A percentile compares a stretch with the other conserved stretches of the same genome.
Conservation (phyloP, 495 filamentous ascomycete species). For the Clavariopsis aquatica region DNA sequence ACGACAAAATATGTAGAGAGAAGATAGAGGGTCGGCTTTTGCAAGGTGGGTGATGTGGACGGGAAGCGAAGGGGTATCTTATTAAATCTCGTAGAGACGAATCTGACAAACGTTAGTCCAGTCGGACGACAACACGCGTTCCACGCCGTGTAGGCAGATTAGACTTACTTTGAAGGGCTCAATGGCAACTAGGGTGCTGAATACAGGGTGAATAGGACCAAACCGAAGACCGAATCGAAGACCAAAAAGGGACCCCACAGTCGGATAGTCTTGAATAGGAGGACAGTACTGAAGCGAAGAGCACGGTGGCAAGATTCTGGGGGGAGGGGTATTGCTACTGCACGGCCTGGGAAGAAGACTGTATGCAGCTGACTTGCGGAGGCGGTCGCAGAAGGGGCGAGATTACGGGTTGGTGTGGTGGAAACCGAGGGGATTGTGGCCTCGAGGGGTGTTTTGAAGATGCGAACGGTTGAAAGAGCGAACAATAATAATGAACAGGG, state of each 20-base stretch:
- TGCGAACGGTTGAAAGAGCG: conserved; percentile 38
- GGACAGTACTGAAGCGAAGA: background rate
- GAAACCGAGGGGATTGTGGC: conserved; percentile 2
- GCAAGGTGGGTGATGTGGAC: conserved; percentile 8
- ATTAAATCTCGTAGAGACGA: conserved; percentile 31
- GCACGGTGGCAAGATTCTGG: conserved; percentile 3
- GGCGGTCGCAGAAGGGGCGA: conserved; percentile 17
- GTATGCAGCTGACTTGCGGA: background rate
- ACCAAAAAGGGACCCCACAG: conserved; percentile 14
- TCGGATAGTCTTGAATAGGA: conserved; percentile 11
- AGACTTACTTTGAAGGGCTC: conserved; percentile 25
- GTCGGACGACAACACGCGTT: background rate
- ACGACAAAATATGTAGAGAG: conserved; percentile 36
- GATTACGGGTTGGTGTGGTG: conserved; percentile 10
- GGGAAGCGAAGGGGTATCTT: conserved; percentile 20
- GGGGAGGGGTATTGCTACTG: conserved; percentile 3
- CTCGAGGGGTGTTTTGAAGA: conserved; percentile 31
- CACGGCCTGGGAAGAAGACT: conserved; percentile 3
- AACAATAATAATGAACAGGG: conserved; percentile 41
- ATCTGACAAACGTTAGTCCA: conserved; percentile 5
- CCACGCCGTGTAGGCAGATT: background rate
- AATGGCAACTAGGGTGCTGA: conserved; percentile 16
- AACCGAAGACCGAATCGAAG: conserved; percentile 12
- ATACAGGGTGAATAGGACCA: conserved; percentile 12
- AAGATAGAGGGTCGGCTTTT: conserved; percentile 15